Base-by-base conservation (phyloP, 345 rosid species). In the Gossypium anomalum region DNA sequence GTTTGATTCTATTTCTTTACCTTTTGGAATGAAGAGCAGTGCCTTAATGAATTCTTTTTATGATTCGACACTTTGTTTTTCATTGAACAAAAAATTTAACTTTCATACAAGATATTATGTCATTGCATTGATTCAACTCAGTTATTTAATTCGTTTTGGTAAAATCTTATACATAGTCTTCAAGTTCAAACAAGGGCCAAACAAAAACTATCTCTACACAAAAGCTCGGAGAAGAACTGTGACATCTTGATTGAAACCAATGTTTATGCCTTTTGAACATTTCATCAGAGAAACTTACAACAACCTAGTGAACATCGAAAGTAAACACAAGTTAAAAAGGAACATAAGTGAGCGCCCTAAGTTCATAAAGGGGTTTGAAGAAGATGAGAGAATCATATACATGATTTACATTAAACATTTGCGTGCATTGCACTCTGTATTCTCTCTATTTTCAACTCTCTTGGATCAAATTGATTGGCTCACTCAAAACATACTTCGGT, bases 391-490 rank as follows among this genome's bases (percentile, higher is more conserved):
- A 70, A 70, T 34, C 70, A 75, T 81, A 61, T 75, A 75, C 81
- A 81, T 52, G 72, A 75, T 81, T 59, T 78, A 81, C 77, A 72
- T 71, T 66, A 76, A 78, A 68, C 65, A 61, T 71, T 56, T 66
- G 66, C 48, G 10, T 47, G 67, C 71, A 53, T 15, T 14, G 45
- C n/a, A n/a, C 17, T 12, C 16, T 2, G 14, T 20, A 61, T 77
- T 43, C 76, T 41, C 76, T 72, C 78, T 23, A 20, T 71, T 19
- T 75, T 84, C 80, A 86, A 55, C 75, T 80, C 20, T 89, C 93
- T 22, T 76, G 83, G 77, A 91, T 88, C 83, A 95, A 79, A 85
- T 95, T 95, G 79, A 93, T 87, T 12, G 97, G 99, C 81, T 93
- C 93, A 55, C 95, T 88, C 84, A 94, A 77, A 64, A 92, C 92